Evolutionary conservation across 768 basidiomycete genomes (phyloP), one percentile per base, ranked within the genome.

Genomic region (Boletus sp.): DNA sequence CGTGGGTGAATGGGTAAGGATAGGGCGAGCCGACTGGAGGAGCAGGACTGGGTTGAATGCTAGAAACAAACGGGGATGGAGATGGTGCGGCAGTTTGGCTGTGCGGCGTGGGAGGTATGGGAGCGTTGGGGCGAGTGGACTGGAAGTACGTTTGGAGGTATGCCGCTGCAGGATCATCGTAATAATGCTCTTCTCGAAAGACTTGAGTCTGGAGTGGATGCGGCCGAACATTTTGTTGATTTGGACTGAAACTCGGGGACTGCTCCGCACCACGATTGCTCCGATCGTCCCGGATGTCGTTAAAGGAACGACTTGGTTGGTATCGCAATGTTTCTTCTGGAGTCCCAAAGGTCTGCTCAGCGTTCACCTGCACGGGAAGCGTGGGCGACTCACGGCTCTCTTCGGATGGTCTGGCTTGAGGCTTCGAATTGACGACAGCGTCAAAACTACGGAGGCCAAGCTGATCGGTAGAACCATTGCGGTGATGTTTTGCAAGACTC

Each of bases 21-120:
- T 88, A 90, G 2, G 90, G 90, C 5, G 90, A 91, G 9, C 89
- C 88, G 5, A 74, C 79, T 6, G 80, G 80, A 9, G 77, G 75
- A 3, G 82, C 73, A 0, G 84, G 82, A 56, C 81, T 84, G 14
- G 74, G 75, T 44, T 79, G 79, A 53, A 74, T 75, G 39, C 76
- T 77, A 2, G 83, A 80, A 21, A 85, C 66, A 25, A 84, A 71
- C 0, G 88, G 88, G 1, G 84, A 87, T 0, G 87, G 89, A 0
- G 87, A 85, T 0, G 87, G 85, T 1, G 87, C 85, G 8, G 85
- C 81, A 0, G 87, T 87, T 54, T 87, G 84, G 46, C 81, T 85
- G 51, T 87, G 86, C 4, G 88, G 89, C 0, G 90, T 91, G 0
- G 90, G 88, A 0, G 90, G 89, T 38, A 90, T 79, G 17, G 90